Base-by-base conservation (phyloP, 2,329 filamentous ascomycete genomes). In the Scedosporium boydii region DNA sequence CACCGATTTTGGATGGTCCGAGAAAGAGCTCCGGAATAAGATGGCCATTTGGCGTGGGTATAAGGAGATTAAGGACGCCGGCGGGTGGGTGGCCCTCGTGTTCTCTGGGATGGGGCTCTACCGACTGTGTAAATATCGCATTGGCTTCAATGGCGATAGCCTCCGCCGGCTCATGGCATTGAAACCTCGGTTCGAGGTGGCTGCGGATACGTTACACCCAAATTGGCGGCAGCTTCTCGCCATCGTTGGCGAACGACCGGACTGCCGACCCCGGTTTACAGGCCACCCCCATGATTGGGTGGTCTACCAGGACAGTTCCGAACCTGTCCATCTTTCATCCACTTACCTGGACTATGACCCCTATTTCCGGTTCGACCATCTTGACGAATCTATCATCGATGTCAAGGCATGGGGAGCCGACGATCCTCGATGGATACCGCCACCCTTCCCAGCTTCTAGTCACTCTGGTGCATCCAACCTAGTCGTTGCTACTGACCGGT, bases 51-150 rank as follows among this genome's bases (percentile, higher is more conserved):
- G 82, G 82, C 77, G 80, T 60, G 82, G 82, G 10, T 85, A 85
- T 68, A 78, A 82, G 65, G 81, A 84, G 68, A 83, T 85, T 66
- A 81, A 83, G 69, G 78, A 82, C 59, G 76, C 77, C 18, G 82
- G 79, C 3, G 82, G 82, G 3, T 85, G 81, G 81, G 78, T 76
- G 2, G 76, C 80, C 10, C 74, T 85, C 3, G 77, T 84, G 1
- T 85, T 85, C 65, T 78, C 82, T 4, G 81, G 82, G 41, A 80
- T 81, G 71, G 82, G 82, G 1, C 77, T 85, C 14, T 85, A 85
- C 69, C 76, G 82, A 6, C 82, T 84, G 69, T 85, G 82, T 77
- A 85, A 85, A 67, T 85, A 85, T 67, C 77, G 82, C 53, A 78
- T 80, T 0, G 79, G 78, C 4, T 83, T 84, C 67, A 38, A 58